Evolutionary conservation across 129 eudicot species (phyloP), one percentile per base, ranked within the genome.

Genomic region (Artemisia annua): DNA sequence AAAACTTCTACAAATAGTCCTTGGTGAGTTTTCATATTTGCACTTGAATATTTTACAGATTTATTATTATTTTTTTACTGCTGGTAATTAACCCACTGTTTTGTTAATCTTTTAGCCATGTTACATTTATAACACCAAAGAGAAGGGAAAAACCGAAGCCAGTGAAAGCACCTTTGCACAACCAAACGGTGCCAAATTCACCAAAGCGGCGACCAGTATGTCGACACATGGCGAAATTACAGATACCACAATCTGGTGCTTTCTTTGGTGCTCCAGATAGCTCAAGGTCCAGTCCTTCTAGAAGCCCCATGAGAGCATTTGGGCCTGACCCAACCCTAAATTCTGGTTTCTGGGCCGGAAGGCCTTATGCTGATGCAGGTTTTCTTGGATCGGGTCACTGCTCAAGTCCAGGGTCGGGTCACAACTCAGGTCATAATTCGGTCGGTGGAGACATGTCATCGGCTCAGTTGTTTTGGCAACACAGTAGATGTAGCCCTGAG

Each of bases 351-450:
- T 71, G 86, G 81, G 73, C 80, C 35, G 83, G 71, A 59, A 74
- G 77, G 67, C 80, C 80, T 13, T 78, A 46, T 24, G 17, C 85
- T 6, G 85, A 80, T 35, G 17, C 70, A 17, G 62, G 71, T 12
- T 77, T 77, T 35, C 82, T 70, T 32, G 89, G 85, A 52, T 82
- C 84, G 48, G 91, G 96, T 22, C 96, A 76, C 10, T 83, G 91
- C 64, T 85, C 88, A 13, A 83, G 87, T 83, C 89, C 89, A 28
- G 85, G 96, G 20, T 88, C 96, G 7, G 89, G 88, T 70, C 85
- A 83, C 69, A 88, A 78, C 70, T 82, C 89, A 28, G 76, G 89
- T 61, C 89, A 82, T 68, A 77, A 88, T 67, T 83, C 91, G 28
- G 69, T 86, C 55, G 88, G 85, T 35, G 90, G 85, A 57, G 91